Evolutionary conservation across 768 basidiomycete genomes (phyloP).

Genomic region (Strobilomyces echinocephalus): DNA sequence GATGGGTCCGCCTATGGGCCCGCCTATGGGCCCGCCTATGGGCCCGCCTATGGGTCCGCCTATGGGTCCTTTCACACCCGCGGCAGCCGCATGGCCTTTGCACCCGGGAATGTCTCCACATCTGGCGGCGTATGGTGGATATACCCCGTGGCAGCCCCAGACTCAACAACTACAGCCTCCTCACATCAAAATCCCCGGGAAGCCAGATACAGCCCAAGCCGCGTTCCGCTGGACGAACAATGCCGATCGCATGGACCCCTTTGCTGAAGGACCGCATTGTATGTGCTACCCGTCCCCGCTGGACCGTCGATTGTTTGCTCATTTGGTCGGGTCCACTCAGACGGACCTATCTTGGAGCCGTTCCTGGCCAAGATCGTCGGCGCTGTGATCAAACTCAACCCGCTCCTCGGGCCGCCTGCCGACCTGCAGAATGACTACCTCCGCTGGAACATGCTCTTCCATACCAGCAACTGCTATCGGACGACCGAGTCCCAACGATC

Average conservation of each 20-base stretch:
- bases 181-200: constrained; percentile 19
- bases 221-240: constrained; percentile 28
- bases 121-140: constrained; percentile 16
- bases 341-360: constrained; percentile 68
- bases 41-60: constrained; percentile 8
- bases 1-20: constrained; percentile 15
- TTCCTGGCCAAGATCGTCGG: constrained; percentile 48
- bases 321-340: constrained; percentile 30
- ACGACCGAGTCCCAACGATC: constrained; percentile 59
- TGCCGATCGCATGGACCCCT: constrained; percentile 32
- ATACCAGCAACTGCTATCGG: constrained; percentile 54
- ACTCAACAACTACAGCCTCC: constrained; percentile 21
- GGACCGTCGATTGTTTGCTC: not conserved
- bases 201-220: constrained; percentile 24
- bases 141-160: constrained; percentile 26
- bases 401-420: constrained; percentile 49
- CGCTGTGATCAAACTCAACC: constrained; percentile 51
- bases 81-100: constrained; percentile 25
- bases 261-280: constrained; percentile 42
- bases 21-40: constrained; percentile 18
- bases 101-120: constrained; percentile 23
- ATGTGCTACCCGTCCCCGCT: constrained; percentile 14
- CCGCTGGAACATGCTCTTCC: constrained; percentile 73
- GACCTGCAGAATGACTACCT: constrained; percentile 46
- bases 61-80: constrained; percentile 23